Base-by-base conservation (phyloP, 768 basidiomycete species). In the Tylopilus cervinicoccineus region DNA sequence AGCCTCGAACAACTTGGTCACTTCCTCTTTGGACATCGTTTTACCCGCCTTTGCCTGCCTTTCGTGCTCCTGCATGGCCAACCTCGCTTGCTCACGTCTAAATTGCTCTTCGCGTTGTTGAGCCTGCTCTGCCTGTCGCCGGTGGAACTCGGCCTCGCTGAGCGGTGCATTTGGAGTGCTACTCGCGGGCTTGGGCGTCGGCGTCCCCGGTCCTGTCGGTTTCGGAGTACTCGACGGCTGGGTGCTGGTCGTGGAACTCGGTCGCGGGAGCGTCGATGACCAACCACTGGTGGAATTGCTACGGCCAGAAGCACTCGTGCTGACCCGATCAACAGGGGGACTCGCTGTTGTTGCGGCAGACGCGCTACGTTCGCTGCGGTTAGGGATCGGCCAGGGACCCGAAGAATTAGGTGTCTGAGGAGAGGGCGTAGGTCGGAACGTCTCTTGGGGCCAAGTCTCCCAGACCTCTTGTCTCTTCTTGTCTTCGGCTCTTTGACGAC, bases 41-140 rank as follows among this genome's bases (percentile, higher is more conserved):
- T 71, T 76, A n/a, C 77, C 74, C 1, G 64, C 45, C 38, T 62
- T 70, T 6, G 67, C 55, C 47, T 69, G 69, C 37, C 76, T 68
- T 50, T 76, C 74, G 53, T 72, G 73, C 38, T 80, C 72, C 44
- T 74, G 50, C 44, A 74, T 72, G 59, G 84, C 83, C 54, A 76
- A 36, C 37, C 74, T 71, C 62, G 84, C 83, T 61, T 88, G 84
- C 62, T 86, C 83, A 49, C 73, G 73, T 37, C 77, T 77, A 68
- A 87, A 88, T 46, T 72, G 72, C 70, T 87, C 85, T 59, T 84
- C 80, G 61, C 85, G 86, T 51, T 76, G 72, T 38, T 78, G 74
- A 24, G 77, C 76, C 26, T 81, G 77, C 57, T 86, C 82, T 19
- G 75, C 80, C 52, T 84, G 81, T 14, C 78, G 78, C 26, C 82